Percentiles rank a stretch among this genome's conserved stretches.
These are phyloP conservation scores for Jacaranda mimosifolia DNA, from an alignment of 257 asterid species.

Conservation along the genomic window DNA sequence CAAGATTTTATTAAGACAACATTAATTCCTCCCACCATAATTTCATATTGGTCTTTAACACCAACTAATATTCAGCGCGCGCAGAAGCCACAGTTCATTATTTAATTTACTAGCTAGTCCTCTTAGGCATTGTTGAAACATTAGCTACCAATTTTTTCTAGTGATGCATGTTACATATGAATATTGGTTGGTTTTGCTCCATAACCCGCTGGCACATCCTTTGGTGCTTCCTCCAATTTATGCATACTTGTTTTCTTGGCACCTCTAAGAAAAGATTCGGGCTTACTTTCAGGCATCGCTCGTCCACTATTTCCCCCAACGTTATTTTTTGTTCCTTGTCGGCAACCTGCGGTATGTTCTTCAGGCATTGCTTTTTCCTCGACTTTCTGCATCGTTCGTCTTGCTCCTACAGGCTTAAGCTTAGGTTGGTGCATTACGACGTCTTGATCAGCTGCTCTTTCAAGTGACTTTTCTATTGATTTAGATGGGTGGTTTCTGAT, in stretches of 20 bases:
- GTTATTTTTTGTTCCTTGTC: neutral
- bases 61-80: neutral
- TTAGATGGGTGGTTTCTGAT: slow-evolving; percentile 18
- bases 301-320: neutral
- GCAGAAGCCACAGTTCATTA: neutral
- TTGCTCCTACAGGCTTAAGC: neutral
- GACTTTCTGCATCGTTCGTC: neutral
- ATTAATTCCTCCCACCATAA: too few relatives aligned
- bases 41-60: neutral
- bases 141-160: neutral
- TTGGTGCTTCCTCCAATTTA: neutral
- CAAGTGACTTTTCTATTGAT: slow-evolving; percentile 3
- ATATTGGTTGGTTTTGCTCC: neutral
- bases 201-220: neutral
- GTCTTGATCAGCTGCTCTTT: neutral
- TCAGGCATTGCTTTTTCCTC: neutral
- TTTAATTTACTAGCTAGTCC: neutral
- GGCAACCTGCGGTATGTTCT: neutral
- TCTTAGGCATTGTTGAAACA: neutral
- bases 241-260: neutral
- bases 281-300: neutral
- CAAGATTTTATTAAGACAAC: too few relatives aligned
- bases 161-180: neutral
- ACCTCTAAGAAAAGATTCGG: neutral
- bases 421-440: neutral